Evolutionary conservation across 2,329 filamentous ascomycete genomes (phyloP).

Genomic region (Neonectria punicea): DNA sequence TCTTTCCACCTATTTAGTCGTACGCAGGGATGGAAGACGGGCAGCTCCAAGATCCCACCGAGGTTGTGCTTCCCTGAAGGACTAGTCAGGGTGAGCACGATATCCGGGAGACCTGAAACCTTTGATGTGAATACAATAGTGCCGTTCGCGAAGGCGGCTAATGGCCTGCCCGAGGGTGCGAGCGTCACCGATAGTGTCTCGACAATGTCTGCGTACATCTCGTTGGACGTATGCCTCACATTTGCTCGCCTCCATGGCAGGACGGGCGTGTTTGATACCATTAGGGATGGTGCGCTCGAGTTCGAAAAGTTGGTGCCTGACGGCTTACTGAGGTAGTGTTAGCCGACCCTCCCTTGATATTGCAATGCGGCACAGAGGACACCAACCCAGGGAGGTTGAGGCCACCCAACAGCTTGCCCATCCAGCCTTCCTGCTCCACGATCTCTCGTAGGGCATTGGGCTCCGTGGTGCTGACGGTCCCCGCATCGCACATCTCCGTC

Average conservation of each 20-base stretch:
- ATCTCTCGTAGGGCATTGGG: constrained; percentile 91
- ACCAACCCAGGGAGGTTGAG: constrained; percentile 82
- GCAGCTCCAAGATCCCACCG: constrained; percentile 80
- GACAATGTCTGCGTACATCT: constrained; percentile 95
- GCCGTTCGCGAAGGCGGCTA: constrained; percentile 88
- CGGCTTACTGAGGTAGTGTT: constrained; percentile 50
- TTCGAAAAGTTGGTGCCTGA: constrained; percentile 52
- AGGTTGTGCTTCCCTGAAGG: constrained; percentile 85
- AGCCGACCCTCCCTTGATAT: constrained; percentile 4
- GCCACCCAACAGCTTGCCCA: constrained; percentile 88
- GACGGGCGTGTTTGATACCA: constrained; percentile 61
- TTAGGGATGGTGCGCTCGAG: constrained; percentile 52
- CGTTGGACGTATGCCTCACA: constrained; percentile 95
- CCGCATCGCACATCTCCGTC: constrained; percentile 96
- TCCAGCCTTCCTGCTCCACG: constrained; percentile 89
- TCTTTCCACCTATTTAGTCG: constrained; percentile 90
- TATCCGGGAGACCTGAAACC: constrained; percentile 92
- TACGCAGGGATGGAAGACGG: constrained; percentile 96
- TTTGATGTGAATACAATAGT: constrained; percentile 96
- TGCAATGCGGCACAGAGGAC: neutral
- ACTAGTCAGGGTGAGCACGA: constrained; percentile 82
- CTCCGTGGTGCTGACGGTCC: constrained; percentile 89
- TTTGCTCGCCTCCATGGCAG: constrained; percentile 92
- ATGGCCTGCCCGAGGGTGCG: constrained; percentile 86
- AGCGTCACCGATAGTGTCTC: constrained; percentile 90